Evolutionary conservation across 2,329 filamentous ascomycete species (phyloP).

Genomic region (Epichloe aotearoae): DNA sequence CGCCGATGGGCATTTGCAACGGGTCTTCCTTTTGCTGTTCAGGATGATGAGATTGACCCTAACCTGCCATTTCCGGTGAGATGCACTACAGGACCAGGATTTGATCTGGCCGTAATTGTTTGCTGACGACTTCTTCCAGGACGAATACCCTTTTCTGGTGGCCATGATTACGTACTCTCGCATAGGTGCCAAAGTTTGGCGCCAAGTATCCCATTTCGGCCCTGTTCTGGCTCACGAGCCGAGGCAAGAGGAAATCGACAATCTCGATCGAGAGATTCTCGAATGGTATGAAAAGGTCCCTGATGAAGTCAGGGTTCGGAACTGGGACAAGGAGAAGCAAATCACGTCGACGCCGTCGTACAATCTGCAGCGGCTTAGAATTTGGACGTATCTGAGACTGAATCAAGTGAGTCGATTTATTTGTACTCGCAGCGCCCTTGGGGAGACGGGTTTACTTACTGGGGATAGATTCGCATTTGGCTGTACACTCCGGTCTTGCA

Average conservation of each 20-base stretch:
- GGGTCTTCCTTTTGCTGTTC: conserved; percentile 71
- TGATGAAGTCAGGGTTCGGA: conserved; percentile 43
- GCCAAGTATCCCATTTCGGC: conserved; percentile 58
- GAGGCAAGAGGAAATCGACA: conserved; percentile 62
- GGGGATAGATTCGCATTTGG: conserved; percentile 56
- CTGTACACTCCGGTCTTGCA: conserved; percentile 82
- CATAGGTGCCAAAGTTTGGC: conserved; percentile 79
- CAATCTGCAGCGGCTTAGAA: conserved; percentile 58
- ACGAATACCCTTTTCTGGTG: conserved; percentile 55
- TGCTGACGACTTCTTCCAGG: conserved; percentile 15
- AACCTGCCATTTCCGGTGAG: conserved; percentile 66
- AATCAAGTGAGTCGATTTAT: conserved; percentile 46
- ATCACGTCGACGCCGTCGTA: conserved; percentile 46
- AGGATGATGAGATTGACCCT: conserved; percentile 76
- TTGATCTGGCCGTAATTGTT: background rate
- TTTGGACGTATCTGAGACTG: conserved; percentile 73
- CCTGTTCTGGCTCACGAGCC: conserved; percentile 47
- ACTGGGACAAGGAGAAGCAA: conserved; percentile 40
- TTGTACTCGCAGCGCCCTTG: too few relatives aligned
- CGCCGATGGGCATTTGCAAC: conserved; percentile 83
- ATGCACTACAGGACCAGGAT: conserved; percentile 2
- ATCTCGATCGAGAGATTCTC: conserved; percentile 69
- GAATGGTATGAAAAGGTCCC: conserved; percentile 75
- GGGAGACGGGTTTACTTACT: background rate
- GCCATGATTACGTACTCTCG: conserved; percentile 78